Base-by-base conservation (phyloP, 305 asterid genomes). In the Fraxinus dipetala region DNA sequence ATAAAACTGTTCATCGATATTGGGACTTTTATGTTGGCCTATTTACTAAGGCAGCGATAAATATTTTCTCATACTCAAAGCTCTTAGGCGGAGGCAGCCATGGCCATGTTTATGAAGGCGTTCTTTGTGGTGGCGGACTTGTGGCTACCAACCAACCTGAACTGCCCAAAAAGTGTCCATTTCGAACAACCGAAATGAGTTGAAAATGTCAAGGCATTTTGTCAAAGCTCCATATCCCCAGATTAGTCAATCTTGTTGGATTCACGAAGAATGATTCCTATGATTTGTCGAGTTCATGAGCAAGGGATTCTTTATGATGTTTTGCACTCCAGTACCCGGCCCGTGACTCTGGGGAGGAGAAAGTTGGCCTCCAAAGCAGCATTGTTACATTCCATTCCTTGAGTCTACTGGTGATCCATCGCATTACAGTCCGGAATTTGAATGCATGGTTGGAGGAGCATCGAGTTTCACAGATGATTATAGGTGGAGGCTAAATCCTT, bases 391-490 rank as follows among this genome's bases (percentile, higher is more conserved):
- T 94, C 32, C 98, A 92, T 90, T 88, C 90, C 51, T 85, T 76
- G 80, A 86, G 1, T 34, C 96, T 95, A 0, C 88, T 93, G 45
- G 95, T 92, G 6, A 92, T 94, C 82, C 97, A 94, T 79, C 86
- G 98, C 2, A 97, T 91, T 83, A 90, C 92, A 79, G 98, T 91
- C 82, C 83, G 91, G 75, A 90, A 90, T 84, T 90, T 88, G 79
- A 90, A 92, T 67, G 97, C 98, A 0, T 89, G 91, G 6, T 87
- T 92, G 79, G 97, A 96, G 16, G 97, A 94, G 96, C 98, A 0
- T 85, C 92, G 81, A 85, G 95, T 78, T 90, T 94, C 63, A 89
- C 79, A 56, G 95, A 94, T 83, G 94, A 87, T 84, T 89, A 28
- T 80, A 89, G 88, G 81, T 81, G 90, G 78, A 92, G 86, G 84